Evolutionary conservation across 75 land plant genomes (phyloP).

Genomic region (Cunninghamia lanceolata): DNA sequence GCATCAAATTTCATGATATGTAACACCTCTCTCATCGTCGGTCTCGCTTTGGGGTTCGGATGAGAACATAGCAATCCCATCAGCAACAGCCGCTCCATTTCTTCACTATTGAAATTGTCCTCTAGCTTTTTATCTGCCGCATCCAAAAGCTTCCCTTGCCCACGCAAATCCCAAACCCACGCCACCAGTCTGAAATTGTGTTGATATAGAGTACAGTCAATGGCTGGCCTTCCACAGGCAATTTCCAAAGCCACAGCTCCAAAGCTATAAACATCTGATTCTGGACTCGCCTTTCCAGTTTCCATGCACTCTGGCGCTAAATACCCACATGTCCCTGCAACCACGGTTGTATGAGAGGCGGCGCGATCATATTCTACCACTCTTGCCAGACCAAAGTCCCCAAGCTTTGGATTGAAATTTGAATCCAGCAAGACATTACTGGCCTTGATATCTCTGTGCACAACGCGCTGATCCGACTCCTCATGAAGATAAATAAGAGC

Average conservation of each 20-base stretch:
- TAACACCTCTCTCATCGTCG: constrained; percentile 32
- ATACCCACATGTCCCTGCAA: constrained; percentile 89
- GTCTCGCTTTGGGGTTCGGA: constrained; percentile 36
- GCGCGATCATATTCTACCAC: constrained; percentile 54
- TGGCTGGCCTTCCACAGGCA: constrained; percentile 53
- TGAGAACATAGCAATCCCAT: constrained; percentile 49
- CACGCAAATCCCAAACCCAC: constrained; percentile 43
- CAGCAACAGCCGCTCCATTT: constrained; percentile 38
- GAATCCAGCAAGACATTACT: constrained; percentile 81
- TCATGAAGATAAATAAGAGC: constrained; percentile 67
- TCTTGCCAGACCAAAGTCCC: constrained; percentile 84
- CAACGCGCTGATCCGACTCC: constrained; percentile 84
- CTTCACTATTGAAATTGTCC: constrained; percentile 15
- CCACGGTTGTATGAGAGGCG: constrained; percentile 59
- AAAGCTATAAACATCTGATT: constrained; percentile 52
- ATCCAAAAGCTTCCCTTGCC: constrained; percentile 21
- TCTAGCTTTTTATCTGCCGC: constrained; percentile 42
- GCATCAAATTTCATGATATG: constrained; percentile 39
- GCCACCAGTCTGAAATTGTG: constrained; percentile 49
- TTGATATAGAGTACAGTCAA: constrained; percentile 17
- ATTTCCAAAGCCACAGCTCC: constrained; percentile 58
- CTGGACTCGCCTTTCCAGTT: constrained; percentile 23
- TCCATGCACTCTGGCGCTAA: constrained; percentile 63
- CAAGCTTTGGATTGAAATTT: constrained; percentile 59
- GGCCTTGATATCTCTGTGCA: constrained; percentile 82